Evolutionary conservation across 78 protist species (phyloP).

Genomic region (Dictyostelium capitatum): DNA sequence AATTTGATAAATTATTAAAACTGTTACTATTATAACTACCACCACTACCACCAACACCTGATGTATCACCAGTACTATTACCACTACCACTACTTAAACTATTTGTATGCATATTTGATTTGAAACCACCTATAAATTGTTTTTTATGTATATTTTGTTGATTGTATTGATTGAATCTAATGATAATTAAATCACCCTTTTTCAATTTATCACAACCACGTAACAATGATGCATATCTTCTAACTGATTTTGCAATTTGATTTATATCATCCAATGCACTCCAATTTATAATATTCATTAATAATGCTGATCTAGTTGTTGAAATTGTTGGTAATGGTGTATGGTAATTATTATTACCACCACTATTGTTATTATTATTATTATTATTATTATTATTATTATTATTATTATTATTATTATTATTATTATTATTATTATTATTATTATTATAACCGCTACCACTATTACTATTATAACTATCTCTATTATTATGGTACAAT

Average conservation of each 20-base stretch:
- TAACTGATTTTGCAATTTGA: constrained; percentile 57
- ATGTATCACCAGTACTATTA: background rate
- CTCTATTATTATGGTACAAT: background rate
- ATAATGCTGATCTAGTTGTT: constrained; percentile 30
- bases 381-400: background rate
- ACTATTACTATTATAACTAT: background rate
- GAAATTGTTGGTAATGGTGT: constrained; percentile 25
- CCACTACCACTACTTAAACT: background rate
- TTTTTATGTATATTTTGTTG: constrained; percentile 27
- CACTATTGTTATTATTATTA: background rate
- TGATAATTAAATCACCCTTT: constrained; percentile 55
- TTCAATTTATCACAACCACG: constrained; percentile 66
- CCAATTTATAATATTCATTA: constrained; percentile 71
- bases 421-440: background rate
- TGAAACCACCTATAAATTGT: constrained; percentile 16
- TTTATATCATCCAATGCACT: constrained; percentile 54
- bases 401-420: background rate
- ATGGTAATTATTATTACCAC: background rate
- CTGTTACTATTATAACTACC: background rate
- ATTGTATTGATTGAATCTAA: constrained; percentile 31
- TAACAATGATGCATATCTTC: constrained; percentile 64
- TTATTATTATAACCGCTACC: background rate
- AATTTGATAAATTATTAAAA: background rate
- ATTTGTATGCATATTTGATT: background rate
- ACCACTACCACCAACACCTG: background rate